phyloP scores from a whole-genome alignment of 805 yeast genomes.

The Pichia occidentalis region DNA sequence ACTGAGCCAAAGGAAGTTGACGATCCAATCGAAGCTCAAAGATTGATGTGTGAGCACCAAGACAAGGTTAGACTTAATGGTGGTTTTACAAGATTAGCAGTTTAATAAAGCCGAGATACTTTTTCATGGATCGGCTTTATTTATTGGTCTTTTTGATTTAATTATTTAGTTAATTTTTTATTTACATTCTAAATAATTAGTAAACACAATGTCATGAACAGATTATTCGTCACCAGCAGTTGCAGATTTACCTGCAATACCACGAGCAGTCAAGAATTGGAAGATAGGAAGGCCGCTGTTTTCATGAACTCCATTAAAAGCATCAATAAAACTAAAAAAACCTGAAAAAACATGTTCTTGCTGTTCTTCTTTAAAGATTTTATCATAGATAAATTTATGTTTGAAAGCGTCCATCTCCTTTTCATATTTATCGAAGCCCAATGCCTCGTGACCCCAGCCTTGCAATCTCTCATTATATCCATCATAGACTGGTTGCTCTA shows the following conservation, averaged over 20 bases:
- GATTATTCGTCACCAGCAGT: constrained; percentile 6
- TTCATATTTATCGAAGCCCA: constrained; percentile 61
- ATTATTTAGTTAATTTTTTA: too few species aligned
- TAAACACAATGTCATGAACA: too few species aligned
- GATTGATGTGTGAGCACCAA: too few species aligned
- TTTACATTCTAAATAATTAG: too few species aligned
- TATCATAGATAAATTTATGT: constrained; percentile 81
- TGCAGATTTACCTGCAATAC: constrained; percentile 23
- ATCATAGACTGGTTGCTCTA: constrained; percentile 90
- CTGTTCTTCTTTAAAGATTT: constrained; percentile 84
- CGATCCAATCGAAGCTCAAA: constrained; percentile 44
- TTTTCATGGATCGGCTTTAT: constrained; percentile 1
- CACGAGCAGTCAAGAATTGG: constrained; percentile 50
- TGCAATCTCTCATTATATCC: constrained; percentile 67
- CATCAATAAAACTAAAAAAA: constrained; percentile 85
- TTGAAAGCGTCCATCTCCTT: constrained; percentile 79
- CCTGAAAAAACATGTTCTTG: constrained; percentile 85
- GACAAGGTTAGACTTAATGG: constrained; percentile 4
- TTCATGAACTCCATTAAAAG: constrained; percentile 52
- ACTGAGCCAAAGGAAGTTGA: constrained; percentile 40
- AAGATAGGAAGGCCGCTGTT: constrained; percentile 49
- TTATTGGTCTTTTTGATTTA: neutral
- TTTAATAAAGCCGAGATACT: too few species aligned
- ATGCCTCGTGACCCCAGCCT: constrained; percentile 69
- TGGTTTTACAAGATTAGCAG: constrained; percentile 3